These are phyloP conservation scores for Starmerella scarabaei DNA, from an alignment of 805 yeast genomes.

Conservation along the genomic window DNA sequence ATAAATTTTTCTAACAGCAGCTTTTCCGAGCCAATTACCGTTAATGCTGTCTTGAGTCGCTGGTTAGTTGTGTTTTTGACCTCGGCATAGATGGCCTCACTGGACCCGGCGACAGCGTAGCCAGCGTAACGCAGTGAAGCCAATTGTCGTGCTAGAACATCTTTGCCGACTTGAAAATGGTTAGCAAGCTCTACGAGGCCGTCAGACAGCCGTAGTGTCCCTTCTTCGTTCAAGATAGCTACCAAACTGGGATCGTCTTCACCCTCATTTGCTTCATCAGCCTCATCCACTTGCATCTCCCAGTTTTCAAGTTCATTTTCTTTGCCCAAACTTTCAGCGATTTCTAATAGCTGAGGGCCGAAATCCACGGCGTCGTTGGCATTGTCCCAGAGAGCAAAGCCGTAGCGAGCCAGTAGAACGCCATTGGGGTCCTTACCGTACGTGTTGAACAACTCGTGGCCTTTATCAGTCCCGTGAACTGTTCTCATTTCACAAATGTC, in stretches of 20 bases:
- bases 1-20: constrained; percentile 20
- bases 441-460: constrained; percentile 62
- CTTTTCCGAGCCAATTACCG: constrained; percentile 26
- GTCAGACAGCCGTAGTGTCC: no score
- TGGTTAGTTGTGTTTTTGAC: not conserved
- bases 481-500: constrained; percentile 60
- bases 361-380: constrained; percentile 45
- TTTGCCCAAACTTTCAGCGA: constrained; percentile 2
- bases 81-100: no score
- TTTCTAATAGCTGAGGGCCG: constrained; percentile 47
- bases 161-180: no score
- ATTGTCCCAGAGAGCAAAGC: constrained; percentile 50
- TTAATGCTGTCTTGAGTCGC: constrained; percentile 16
- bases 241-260: no score
- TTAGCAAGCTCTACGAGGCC: no score
- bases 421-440: constrained; percentile 67
- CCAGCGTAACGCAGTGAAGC: no score
- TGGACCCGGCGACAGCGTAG: no score
- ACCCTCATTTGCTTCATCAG: no score
- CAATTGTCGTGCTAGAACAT: no score
- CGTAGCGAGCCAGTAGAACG: constrained; percentile 59
- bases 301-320: constrained; percentile 4
- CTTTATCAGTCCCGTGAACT: constrained; percentile 32
- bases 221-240: no score
- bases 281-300: constrained; percentile 13